phyloP scores from a whole-genome alignment of 768 basidiomycete genomes.

The Tylopilus subfusipes region DNA sequence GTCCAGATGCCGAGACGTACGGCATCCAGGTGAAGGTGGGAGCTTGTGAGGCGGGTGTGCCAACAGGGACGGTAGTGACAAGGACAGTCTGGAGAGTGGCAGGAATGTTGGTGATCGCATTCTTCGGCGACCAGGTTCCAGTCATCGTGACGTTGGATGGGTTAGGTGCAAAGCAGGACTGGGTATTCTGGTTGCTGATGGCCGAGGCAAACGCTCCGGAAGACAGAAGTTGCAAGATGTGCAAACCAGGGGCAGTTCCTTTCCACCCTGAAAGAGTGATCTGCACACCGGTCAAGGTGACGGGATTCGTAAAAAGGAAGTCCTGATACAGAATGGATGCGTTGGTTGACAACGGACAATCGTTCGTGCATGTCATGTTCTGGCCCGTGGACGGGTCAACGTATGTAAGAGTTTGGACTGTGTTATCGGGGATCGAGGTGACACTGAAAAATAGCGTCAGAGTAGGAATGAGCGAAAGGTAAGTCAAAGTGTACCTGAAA shows the following conservation, averaged over 20 bases:
- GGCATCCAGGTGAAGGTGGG: slow-evolving; percentile 89
- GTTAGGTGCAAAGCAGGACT: slow-evolving; percentile 75
- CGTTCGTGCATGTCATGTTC: slow-evolving; percentile 70
- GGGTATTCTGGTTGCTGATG: slow-evolving; percentile 51
- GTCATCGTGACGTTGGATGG: slow-evolving; percentile 66
- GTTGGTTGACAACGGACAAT: slow-evolving; percentile 80
- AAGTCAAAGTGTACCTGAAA: slow-evolving; percentile 59
- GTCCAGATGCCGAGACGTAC: slow-evolving; percentile 84
- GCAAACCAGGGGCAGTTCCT: slow-evolving; percentile 77
- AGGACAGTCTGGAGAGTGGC: slow-evolving; percentile 79
- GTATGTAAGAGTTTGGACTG: slow-evolving; percentile 71
- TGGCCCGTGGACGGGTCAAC: slow-evolving; percentile 71
- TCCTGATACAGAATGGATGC: slow-evolving; percentile 84
- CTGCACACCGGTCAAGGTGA: slow-evolving; percentile 85
- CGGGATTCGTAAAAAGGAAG: slow-evolving; percentile 69
- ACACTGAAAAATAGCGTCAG: slow-evolving; percentile 47
- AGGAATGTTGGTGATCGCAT: slow-evolving; percentile 68
- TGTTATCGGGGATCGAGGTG: slow-evolving; percentile 87
- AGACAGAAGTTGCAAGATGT: slow-evolving; percentile 88
- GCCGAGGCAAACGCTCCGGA: slow-evolving; percentile 89
- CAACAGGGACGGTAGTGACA: slow-evolving; percentile 61
- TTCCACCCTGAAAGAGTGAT: slow-evolving; percentile 74
- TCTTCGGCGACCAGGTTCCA: slow-evolving; percentile 65
- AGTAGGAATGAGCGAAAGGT: neutral
- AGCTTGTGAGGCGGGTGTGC: slow-evolving; percentile 53